Evolutionary conservation across 176 grass and related monocot species (phyloP).

Genomic region (Triticum urartu): DNA sequence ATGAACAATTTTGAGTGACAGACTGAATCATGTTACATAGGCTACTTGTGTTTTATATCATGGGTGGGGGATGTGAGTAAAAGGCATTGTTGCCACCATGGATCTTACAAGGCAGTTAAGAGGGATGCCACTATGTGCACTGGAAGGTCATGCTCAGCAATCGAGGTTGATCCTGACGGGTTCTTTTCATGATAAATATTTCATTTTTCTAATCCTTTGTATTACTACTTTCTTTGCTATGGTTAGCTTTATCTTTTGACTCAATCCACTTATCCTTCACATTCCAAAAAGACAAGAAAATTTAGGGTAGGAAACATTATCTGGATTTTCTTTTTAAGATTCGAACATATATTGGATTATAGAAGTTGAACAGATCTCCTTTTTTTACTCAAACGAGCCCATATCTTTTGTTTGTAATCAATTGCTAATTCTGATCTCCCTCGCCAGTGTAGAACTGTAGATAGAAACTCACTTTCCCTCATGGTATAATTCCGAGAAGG

Average conservation of each 20-base stretch:
- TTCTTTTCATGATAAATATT: too few relatives aligned
- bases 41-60: too few relatives aligned
- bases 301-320: neutral
- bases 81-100: too few relatives aligned
- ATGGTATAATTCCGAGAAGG: neutral
- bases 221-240: too few relatives aligned
- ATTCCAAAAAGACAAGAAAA: neutral
- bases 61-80: too few relatives aligned
- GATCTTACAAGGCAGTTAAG: too few relatives aligned
- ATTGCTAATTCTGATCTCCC: neutral
- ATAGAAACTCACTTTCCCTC: neutral
- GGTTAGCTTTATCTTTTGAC: neutral
- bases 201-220: too few relatives aligned
- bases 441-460: neutral
- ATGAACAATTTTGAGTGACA: too few relatives aligned
- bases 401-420: neutral
- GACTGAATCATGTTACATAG: too few relatives aligned
- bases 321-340: neutral
- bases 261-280: neutral
- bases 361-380: neutral
- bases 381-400: neutral
- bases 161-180: too few relatives aligned
- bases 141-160: too few relatives aligned
- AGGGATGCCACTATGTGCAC: too few relatives aligned
- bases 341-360: neutral